Base-by-base conservation (phyloP, 495 filamentous ascomycete species). In the Neurospora tetrasperma region DNA sequence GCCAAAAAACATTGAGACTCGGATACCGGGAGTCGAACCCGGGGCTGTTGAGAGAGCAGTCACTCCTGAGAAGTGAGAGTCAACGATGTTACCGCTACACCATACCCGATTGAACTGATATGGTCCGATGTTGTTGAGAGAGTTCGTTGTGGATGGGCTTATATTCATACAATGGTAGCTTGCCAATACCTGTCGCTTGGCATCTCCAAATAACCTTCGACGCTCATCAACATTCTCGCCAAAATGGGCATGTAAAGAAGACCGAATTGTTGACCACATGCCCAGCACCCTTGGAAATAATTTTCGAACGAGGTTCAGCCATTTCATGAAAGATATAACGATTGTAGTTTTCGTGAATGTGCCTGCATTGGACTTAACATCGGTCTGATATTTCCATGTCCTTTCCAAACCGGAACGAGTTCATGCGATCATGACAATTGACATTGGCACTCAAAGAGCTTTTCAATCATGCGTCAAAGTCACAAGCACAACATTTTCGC, bases 131-230 rank as follows among this genome's bases (percentile, higher is more conserved):
- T 62, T 66, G 27, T 66, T 35, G 27, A 66, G 27, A 27, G 27
- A 0, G 3, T 0, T 2, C 2, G 1, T 3, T 6, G 27, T 5
- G 2, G 3, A 4, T 66, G 14, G 0, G 3, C 12, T 31, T 35
- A 35, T 66, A 66, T 43, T 16, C 14, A 18, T 43, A 6, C 1
- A 4, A 42, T 5, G 4, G 4, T 16, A 42, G 14, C 8, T 9
- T 7, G 39, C 2, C 1, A 8, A 40, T 7, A 40, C 39, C 39
- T 9, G 8, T 40, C 39, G 39, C 10, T 11, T 11, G 0, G 2
- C 10, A 54, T 54, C 20, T 27, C 11, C 10, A 27, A 20, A 59
- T 11, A 11, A 23, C 3, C 23, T 11, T 59, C 2, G 23, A 59
- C 23, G 5, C 5, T 20, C n/a, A 48, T 48, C n/a, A 54, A 54